Base-by-base conservation (phyloP, 2,329 filamentous ascomycete species). In the Leptosphaerulina australis region DNA sequence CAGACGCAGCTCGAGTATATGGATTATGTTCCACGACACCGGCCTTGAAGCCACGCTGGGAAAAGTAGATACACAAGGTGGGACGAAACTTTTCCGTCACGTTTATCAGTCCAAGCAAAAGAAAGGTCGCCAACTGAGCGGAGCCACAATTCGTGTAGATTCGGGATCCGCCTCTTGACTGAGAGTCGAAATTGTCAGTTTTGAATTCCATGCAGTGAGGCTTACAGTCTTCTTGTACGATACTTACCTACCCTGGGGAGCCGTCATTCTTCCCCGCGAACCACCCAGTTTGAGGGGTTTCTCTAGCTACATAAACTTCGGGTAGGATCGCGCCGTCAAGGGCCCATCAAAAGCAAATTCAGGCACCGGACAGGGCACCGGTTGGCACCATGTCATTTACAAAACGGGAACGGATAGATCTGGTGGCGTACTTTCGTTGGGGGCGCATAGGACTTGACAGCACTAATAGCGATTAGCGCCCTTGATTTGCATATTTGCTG, bases 21-120 rank as follows among this genome's bases (percentile, higher is more conserved):
- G 26, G 26, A 38, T 38, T 25, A 46, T 38, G 58, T 60, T 55
- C 25, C 58, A 60, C 58, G 26, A 49, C 55, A 52, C 29, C 54
- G 53, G 47, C 38, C 36, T 52, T 55, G 29, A 56, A 45, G 49
- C 55, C 50, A 56, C 52, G 50, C 50, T 55, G 24, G 46, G 48
- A 53, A 39, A 39, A 41, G 22, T 31, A 53, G 29, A 51, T 30
- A 50, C 47, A 55, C 53, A 51, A 45, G 40, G 52, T 59, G 20
- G 44, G 56, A 56, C 40, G 47, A 44, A 39, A 50, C 29, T 18
- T 31, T 15, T 35, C 17, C 31, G 25, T 24, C 25, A 35, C 31
- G 25, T 36, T 26, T 36, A 50, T 50, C 35, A 25, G 41, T 40
- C 41, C 18, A 22, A 20, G 24, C 35, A 56, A 54, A 47, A 46